Conservation (phyloP, 306 rosid genomes). For the Quercus glauca region DNA sequence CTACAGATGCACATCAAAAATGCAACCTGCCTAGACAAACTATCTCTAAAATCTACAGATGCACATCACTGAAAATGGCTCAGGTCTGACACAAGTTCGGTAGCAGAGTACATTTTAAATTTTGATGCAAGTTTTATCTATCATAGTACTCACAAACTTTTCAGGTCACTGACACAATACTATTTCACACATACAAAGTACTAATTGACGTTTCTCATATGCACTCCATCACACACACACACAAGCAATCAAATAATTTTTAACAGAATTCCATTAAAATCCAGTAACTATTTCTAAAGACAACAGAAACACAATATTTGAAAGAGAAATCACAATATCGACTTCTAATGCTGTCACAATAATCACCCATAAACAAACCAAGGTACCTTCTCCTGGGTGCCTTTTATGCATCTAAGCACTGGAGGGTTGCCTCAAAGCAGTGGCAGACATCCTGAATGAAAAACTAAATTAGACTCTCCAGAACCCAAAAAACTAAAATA, state of each 20-base stretch:
- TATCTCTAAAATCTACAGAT: not conserved
- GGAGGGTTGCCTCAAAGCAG: conserved; percentile 87
- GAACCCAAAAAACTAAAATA: conserved; percentile 42
- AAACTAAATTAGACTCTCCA: conserved; percentile 77
- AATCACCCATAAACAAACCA: conserved; percentile 87
- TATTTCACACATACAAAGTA: not conserved
- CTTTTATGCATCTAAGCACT: conserved; percentile 84
- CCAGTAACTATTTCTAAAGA: not conserved
- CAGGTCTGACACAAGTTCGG: not conserved
- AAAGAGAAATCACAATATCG: conserved; percentile 24
- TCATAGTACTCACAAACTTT: not conserved
- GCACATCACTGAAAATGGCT: not conserved
- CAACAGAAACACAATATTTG: not conserved
- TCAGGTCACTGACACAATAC: not conserved
- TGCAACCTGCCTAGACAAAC: not conserved
- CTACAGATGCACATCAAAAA: not conserved
- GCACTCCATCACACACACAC: conserved; percentile 13
- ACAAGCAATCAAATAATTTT: conserved; percentile 6
- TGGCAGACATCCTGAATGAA: conserved; percentile 90
- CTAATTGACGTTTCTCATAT: not conserved
- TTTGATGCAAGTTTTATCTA: not conserved
- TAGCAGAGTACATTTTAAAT: conserved; percentile 9
- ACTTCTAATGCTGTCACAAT: conserved; percentile 45
- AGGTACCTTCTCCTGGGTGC: conserved; percentile 99
- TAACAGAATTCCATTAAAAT: conserved; percentile 13